Evolutionary conservation across 192 early-diverging fungal genomes (phyloP).

Genomic region (Dissophora globulifera): DNA sequence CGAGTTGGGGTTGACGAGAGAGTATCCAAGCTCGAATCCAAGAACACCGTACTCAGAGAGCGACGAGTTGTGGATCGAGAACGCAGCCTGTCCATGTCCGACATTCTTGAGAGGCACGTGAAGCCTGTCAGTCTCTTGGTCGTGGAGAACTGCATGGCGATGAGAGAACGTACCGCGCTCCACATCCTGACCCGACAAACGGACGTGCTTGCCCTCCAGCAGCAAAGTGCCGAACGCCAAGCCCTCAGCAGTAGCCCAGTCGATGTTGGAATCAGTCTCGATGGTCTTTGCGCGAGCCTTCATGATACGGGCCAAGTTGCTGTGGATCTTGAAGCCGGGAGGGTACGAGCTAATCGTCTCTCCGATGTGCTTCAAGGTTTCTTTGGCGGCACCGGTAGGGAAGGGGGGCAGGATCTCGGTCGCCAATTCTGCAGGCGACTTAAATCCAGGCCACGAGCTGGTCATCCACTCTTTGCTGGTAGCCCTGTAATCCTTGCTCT

Average conservation of each 20-base stretch:
- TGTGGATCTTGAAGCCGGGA: slow-evolving; percentile 85
- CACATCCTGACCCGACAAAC: slow-evolving; percentile 96
- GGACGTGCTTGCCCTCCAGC: slow-evolving; percentile 91
- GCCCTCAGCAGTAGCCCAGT: slow-evolving; percentile 96
- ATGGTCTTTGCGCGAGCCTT: slow-evolving; percentile 86
- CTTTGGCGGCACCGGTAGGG: slow-evolving; percentile 74
- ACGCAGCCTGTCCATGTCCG: slow-evolving; percentile 84
- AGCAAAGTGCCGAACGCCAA: slow-evolving; percentile 94
- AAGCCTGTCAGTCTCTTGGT: slow-evolving; percentile 87
- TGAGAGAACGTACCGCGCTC: slow-evolving; percentile 99
- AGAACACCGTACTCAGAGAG: slow-evolving; percentile 95
- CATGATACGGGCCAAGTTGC: slow-evolving; percentile 87
- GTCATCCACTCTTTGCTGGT: slow-evolving; percentile 94
- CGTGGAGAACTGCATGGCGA: slow-evolving; percentile 95
- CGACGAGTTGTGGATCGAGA: slow-evolving; percentile 95
- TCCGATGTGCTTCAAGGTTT: slow-evolving; percentile 86
- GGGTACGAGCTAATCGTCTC: slow-evolving; percentile 84
- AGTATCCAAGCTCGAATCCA: slow-evolving; percentile 98
- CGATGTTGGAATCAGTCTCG: slow-evolving; percentile 82
- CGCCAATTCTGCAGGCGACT: slow-evolving; percentile 79
- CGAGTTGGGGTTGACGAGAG: slow-evolving; percentile 92
- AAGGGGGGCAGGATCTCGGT: slow-evolving; percentile 72
- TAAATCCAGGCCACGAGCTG: slow-evolving; percentile 92
- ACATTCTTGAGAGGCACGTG: slow-evolving; percentile 91
- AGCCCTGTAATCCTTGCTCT: slow-evolving; percentile 90